Percentiles rank a stretch among this genome's conserved stretches.
Evolutionary conservation across 257 asterid species (phyloP).

Genomic region (Nicotiana otophora): DNA sequence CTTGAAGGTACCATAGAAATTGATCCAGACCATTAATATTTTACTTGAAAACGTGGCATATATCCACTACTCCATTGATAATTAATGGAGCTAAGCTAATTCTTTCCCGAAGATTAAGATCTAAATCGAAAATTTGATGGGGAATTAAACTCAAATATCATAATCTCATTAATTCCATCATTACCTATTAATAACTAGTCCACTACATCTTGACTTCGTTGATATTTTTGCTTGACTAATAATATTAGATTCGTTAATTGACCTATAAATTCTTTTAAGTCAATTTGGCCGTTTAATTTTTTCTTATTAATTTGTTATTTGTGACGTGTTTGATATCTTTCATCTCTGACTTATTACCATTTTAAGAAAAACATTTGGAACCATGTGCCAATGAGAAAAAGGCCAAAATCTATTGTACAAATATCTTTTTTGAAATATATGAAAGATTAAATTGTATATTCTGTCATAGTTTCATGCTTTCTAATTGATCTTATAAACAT

Average conservation of each 20-base stretch:
- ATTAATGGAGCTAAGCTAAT: too few relatives aligned
- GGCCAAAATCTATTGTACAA: too few relatives aligned
- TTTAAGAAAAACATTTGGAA: background rate
- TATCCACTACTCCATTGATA: too few relatives aligned
- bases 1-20: too few relatives aligned
- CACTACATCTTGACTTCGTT: background rate
- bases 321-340: background rate
- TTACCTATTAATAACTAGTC: background rate
- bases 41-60: too few relatives aligned
- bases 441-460: too few relatives aligned
- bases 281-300: background rate
- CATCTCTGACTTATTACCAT: background rate
- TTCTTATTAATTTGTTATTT: background rate
- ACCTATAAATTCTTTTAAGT: background rate
- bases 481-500: too few relatives aligned
- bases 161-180: background rate
- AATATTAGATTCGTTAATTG: background rate
- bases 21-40: too few relatives aligned
- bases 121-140: background rate
- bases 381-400: background rate
- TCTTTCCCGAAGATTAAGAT: background rate
- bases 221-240: background rate
- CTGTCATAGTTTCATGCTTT: too few relatives aligned
- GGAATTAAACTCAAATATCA: background rate
- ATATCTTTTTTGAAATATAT: too few relatives aligned